Percentiles rank a stretch among this genome's conserved stretches.
phyloP scores from a whole-genome alignment of 306 rosid genomes.

The Pueraria montana region DNA sequence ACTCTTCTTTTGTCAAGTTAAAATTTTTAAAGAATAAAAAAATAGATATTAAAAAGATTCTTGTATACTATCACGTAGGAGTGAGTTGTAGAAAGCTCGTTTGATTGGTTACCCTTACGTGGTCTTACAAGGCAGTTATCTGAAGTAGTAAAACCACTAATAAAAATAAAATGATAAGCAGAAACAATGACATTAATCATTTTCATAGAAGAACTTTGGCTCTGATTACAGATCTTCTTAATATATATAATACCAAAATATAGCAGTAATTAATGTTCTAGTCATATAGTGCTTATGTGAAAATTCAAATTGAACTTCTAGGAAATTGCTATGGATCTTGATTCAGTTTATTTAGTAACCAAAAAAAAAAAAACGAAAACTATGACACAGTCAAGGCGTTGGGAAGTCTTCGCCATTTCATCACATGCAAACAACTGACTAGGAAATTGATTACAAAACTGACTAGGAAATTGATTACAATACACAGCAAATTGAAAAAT shows the following conservation, averaged over 20 bases:
- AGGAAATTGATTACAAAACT: too few relatives aligned
- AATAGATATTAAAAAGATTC: background rate
- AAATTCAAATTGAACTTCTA: slow-evolving; percentile 17
- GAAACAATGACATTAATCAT: background rate
- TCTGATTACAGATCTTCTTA: background rate
- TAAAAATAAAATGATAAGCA: background rate
- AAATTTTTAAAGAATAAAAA: slow-evolving; percentile 3
- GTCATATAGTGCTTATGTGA: background rate
- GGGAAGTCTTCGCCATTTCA: background rate
- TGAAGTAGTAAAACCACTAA: background rate
- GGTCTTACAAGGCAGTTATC: background rate
- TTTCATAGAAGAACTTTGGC: background rate
- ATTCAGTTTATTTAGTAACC: background rate
- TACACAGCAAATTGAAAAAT: background rate
- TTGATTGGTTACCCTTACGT: background rate
- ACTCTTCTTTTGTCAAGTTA: background rate
- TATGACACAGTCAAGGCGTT: slow-evolving; percentile 4
- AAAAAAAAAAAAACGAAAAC: background rate
- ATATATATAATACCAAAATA: background rate
- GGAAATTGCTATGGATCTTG: slow-evolving; percentile 24
- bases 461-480: background rate
- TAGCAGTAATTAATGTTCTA: background rate
- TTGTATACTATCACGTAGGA: background rate
- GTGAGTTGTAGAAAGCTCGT: background rate
- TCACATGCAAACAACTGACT: background rate